These are phyloP conservation scores for Teratosphaeriaceae sp. DNA, from an alignment of 2,329 filamentous ascomycete species.

Conservation along the genomic window DNA sequence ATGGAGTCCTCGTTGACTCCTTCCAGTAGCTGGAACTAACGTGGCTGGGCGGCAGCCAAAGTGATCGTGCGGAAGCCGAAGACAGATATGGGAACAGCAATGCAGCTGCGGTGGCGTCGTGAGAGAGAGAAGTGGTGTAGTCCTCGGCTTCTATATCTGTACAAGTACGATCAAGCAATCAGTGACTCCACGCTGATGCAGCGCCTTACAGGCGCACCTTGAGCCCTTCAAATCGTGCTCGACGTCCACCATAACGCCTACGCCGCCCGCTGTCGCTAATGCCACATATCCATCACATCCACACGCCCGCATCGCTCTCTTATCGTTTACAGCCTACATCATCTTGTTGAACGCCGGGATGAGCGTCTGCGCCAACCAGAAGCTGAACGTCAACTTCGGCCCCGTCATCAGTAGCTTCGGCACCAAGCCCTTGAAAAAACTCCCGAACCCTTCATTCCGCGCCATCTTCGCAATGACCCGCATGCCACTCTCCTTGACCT, in stretches of 20 bases:
- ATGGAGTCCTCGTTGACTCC: too few relatives aligned
- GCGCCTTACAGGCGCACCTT: neutral
- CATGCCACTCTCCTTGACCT: conserved; percentile 93
- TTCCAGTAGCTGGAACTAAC: too few relatives aligned
- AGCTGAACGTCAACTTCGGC: conserved; percentile 97
- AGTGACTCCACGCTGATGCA: conserved; percentile 1
- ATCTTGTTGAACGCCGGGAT: conserved; percentile 84
- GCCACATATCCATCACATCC: neutral
- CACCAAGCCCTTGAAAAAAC: conserved; percentile 96
- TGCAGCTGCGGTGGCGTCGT: neutral
- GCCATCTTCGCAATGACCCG: conserved; percentile 89
- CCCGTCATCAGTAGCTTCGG: conserved; percentile 99
- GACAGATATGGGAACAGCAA: too few relatives aligned
- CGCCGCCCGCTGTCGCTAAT: neutral
- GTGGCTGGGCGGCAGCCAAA: too few relatives aligned
- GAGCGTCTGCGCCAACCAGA: conserved; percentile 98
- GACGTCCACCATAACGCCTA: neutral
- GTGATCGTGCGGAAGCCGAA: too few relatives aligned
- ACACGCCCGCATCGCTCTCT: neutral
- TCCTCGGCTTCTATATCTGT: neutral
- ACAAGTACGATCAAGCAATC: neutral
- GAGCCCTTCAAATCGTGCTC: neutral
- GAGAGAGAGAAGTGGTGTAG: neutral
- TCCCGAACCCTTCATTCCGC: conserved; percentile 78
- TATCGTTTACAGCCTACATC: conserved; percentile 1